Conservation (phyloP, 345 rosid species). For the Kernera saxatilis region DNA sequence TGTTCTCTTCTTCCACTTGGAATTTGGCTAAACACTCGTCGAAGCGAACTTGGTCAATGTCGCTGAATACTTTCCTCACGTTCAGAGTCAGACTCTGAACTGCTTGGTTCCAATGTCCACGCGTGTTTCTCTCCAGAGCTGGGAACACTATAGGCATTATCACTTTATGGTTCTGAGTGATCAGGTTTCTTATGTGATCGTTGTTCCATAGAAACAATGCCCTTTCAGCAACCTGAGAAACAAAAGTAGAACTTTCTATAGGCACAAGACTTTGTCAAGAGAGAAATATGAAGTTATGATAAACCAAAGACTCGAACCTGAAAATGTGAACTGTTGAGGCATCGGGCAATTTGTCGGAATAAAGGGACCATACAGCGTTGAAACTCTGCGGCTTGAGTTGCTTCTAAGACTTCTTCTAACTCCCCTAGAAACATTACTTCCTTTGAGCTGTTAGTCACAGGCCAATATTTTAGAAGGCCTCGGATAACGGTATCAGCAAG, state of each 20-base stretch:
- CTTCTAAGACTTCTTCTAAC: conserved; percentile 85
- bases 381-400: conserved; percentile 78
- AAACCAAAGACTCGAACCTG: conserved; percentile 44
- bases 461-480: conserved; percentile 81
- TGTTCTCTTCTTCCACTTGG: conserved; percentile 51
- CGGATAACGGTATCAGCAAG: conserved; percentile 76
- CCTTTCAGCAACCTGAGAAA: conserved; percentile 54
- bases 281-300: neutral
- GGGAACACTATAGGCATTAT: conserved; percentile 61
- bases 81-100: conserved; percentile 55
- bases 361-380: conserved; percentile 87
- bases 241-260: neutral
- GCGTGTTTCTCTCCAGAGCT: conserved; percentile 52
- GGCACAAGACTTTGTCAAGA: neutral
- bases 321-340: conserved; percentile 81
- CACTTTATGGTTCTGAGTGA: conserved; percentile 42
- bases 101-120: conserved; percentile 64
- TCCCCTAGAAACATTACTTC: conserved; percentile 87
- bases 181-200: conserved; percentile 53
- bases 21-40: conserved; percentile 65
- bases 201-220: conserved; percentile 67
- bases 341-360: conserved; percentile 60
- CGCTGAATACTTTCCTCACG: conserved; percentile 54
- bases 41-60: conserved; percentile 51
- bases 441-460: conserved; percentile 79